Conservation (phyloP, 1,139 yeast genomes). For the Pichia sp. region DNA sequence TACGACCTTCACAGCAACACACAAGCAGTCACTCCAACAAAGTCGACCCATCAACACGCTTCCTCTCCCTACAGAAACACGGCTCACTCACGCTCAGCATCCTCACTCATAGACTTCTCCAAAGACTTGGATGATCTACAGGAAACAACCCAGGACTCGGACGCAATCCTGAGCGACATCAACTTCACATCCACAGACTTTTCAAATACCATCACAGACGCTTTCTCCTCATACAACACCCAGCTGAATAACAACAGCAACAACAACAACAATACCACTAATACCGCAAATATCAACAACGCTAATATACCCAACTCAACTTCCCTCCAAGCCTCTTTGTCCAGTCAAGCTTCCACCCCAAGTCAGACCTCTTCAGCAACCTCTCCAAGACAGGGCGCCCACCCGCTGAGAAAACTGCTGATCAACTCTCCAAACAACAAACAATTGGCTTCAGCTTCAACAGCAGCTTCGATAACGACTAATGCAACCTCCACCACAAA, state of each 20-base stretch:
- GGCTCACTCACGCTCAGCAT: background rate
- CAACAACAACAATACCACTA: too few relatives aligned
- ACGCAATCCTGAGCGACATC: slow-evolving; percentile 9
- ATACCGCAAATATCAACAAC: too few relatives aligned
- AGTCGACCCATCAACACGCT: too few relatives aligned
- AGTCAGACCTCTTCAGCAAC: background rate
- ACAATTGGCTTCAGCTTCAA: too few relatives aligned
- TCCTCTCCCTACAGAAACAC: background rate
- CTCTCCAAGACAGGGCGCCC: background rate
- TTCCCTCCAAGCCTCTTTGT: background rate
- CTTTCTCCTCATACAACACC: background rate
- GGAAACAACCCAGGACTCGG: slow-evolving; percentile 10
- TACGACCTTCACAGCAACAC: too few relatives aligned
- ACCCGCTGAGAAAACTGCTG: slow-evolving; percentile 11
- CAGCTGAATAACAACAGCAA: background rate
- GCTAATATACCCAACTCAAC: background rate
- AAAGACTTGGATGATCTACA: slow-evolving; percentile 1
- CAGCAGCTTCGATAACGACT: background rate
- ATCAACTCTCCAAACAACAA: slow-evolving; percentile 8
- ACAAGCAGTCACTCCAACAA: too few relatives aligned
- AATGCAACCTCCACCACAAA: background rate
- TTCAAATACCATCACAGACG: slow-evolving; percentile 7
- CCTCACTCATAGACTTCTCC: background rate
- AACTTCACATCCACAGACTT: background rate
- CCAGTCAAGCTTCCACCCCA: background rate